These are phyloP conservation scores for Ballota nigra DNA, from an alignment of 257 asterid species.

Conservation along the genomic window DNA sequence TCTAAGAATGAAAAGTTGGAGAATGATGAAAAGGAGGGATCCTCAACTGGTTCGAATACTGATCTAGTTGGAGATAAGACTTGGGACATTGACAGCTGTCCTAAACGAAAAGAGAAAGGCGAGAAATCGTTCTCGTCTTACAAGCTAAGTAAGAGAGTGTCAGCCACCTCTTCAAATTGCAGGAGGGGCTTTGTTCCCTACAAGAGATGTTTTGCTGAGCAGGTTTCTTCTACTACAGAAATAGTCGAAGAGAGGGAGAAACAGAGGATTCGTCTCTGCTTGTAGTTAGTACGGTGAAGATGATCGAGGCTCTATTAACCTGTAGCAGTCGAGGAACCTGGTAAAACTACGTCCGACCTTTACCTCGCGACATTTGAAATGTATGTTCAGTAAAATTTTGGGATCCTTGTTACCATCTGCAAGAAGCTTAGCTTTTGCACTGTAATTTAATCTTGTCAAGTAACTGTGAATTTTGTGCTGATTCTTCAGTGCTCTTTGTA, in stretches of 20 bases:
- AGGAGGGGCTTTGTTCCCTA: conserved; percentile 79
- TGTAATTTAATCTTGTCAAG: conserved; percentile 14
- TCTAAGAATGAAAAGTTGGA: conserved; percentile 24
- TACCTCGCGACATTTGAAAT: conserved; percentile 17
- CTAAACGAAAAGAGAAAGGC: conserved; percentile 5
- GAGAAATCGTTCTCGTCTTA: conserved; percentile 19
- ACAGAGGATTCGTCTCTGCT: conserved; percentile 56
- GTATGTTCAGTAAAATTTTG: conserved; percentile 21
- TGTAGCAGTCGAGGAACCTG: conserved; percentile 6
- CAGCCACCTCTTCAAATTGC: conserved; percentile 31
- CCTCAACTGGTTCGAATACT: conserved; percentile 44
- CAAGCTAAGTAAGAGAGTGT: conserved; percentile 33
- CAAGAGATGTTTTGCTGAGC: conserved; percentile 63
- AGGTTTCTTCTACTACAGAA: conserved; percentile 33
- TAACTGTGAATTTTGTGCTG: conserved; percentile 5
- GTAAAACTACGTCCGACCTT: neutral
- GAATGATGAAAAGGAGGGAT: conserved; percentile 45
- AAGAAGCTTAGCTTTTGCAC: conserved; percentile 14
- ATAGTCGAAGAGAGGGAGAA: conserved; percentile 54
- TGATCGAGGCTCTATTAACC: conserved; percentile 1
- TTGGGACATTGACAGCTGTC: conserved; percentile 28
- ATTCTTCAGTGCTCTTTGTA: conserved; percentile 13
- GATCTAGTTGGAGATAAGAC: conserved; percentile 32
- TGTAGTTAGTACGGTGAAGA: conserved; percentile 22
- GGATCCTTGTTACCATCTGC: conserved; percentile 7